Evolutionary conservation across 495 filamentous ascomycete species (phyloP).

Genomic region (Cladorrhinum samala): DNA sequence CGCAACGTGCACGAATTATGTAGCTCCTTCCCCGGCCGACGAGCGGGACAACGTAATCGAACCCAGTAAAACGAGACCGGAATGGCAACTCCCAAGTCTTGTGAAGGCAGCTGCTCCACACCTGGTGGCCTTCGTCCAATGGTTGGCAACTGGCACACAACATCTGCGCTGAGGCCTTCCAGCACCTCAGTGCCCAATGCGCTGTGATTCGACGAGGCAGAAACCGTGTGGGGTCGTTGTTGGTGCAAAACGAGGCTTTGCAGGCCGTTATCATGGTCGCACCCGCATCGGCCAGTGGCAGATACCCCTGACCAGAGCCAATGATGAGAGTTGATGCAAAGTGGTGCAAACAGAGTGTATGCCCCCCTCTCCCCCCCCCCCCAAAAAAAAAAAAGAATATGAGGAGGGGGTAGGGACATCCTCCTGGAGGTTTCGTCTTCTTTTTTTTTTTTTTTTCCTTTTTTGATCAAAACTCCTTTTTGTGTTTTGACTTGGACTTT

Average conservation of each 20-base stretch:
- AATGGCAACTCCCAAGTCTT: no score
- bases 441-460: neutral
- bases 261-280: neutral
- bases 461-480: neutral
- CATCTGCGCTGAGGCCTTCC: neutral
- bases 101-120: no score
- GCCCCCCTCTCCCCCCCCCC: no score
- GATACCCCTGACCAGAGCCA: neutral
- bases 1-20: no score
- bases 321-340: neutral
- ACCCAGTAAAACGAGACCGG: no score
- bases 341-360: neutral
- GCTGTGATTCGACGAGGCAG: no score
- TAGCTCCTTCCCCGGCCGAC: no score
- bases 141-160: neutral
- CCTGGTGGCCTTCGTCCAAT: neutral
- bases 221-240: no score
- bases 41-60: no score
- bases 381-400: no score
- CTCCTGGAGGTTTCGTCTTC: neutral
- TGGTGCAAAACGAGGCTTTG: neutral
- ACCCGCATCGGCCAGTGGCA: neutral
- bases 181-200: neutral
- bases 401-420: no score
- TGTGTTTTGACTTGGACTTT: no score